Conservation (phyloP, 2,329 filamentous ascomycete species). For the Penicillium sclerotiorum region DNA sequence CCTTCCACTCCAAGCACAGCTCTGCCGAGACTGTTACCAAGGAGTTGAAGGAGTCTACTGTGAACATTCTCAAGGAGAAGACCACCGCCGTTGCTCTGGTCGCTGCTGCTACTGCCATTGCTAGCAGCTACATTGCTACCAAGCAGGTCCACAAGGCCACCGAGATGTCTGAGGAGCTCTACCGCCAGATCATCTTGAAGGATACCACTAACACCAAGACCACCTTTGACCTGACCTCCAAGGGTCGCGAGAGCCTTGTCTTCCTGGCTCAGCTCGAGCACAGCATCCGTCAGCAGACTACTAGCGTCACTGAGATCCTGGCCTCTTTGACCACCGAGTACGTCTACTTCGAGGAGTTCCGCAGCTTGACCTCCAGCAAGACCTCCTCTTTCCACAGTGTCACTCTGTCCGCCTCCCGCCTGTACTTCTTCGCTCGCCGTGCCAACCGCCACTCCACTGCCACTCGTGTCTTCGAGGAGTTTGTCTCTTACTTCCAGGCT, state of each 20-base stretch:
- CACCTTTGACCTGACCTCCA: slow-evolving; percentile 37
- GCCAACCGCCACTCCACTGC: slow-evolving; percentile 29
- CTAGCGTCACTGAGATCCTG: slow-evolving; percentile 46
- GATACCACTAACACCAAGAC: slow-evolving; percentile 33
- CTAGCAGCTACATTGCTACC: slow-evolving; percentile 38
- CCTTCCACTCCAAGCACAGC: slow-evolving; percentile 37
- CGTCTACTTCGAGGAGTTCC: slow-evolving; percentile 45
- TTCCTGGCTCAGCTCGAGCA: slow-evolving; percentile 53
- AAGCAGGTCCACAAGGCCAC: slow-evolving; percentile 36
- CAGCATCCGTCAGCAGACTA: slow-evolving; percentile 33
- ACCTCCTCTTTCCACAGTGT: slow-evolving; percentile 41
- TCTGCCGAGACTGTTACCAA: slow-evolving; percentile 33
- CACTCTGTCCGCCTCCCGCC: slow-evolving; percentile 36
- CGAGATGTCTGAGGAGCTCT: slow-evolving; percentile 41
- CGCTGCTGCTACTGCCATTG: slow-evolving; percentile 40
- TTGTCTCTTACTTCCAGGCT: slow-evolving; percentile 34
- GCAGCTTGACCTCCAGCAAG: slow-evolving; percentile 40
- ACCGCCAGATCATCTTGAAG: slow-evolving; percentile 43
- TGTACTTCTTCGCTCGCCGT: slow-evolving; percentile 35
- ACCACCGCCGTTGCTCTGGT: slow-evolving; percentile 33
- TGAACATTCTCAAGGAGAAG: slow-evolving; percentile 38
- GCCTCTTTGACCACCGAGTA: slow-evolving; percentile 49
- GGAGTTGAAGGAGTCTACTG: slow-evolving; percentile 38
- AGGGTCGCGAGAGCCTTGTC: slow-evolving; percentile 40
- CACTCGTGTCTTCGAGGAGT: slow-evolving; percentile 33